phyloP scores from a whole-genome alignment of 352 stramenopile genomes.

The Sclerospora graminicola region DNA sequence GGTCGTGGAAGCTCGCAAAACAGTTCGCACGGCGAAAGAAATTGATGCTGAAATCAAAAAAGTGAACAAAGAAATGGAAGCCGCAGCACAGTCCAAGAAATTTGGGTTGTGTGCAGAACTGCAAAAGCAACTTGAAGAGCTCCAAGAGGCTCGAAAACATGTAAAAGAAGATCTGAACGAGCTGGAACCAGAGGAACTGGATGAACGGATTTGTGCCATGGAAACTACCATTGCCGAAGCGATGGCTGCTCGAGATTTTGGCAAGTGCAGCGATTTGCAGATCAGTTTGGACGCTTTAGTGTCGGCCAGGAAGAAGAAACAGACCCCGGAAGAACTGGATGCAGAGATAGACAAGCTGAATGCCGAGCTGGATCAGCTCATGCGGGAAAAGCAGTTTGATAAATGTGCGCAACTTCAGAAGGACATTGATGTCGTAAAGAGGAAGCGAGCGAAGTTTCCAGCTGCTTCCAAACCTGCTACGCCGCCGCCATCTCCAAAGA shows the following conservation, averaged over 20 bases:
- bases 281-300: constrained; percentile 58
- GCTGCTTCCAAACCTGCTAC: constrained; percentile 20
- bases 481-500: constrained; percentile 22
- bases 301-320: constrained; percentile 72
- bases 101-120: constrained; percentile 73
- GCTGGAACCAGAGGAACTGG: constrained; percentile 70
- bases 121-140: constrained; percentile 68
- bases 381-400: constrained; percentile 80
- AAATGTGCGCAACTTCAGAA: constrained; percentile 82
- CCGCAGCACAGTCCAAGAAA: constrained; percentile 60
- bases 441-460: constrained; percentile 49
- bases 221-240: constrained; percentile 59
- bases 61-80: constrained; percentile 71
- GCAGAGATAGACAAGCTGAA: constrained; percentile 69
- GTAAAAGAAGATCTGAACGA: constrained; percentile 83
- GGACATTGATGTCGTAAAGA: constrained; percentile 75
- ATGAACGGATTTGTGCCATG: constrained; percentile 64
- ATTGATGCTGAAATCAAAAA: constrained; percentile 72
- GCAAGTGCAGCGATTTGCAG: constrained; percentile 65
- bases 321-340: constrained; percentile 78
- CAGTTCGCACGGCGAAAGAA: constrained; percentile 81
- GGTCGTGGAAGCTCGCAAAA: constrained; percentile 70
- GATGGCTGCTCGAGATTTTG: constrained; percentile 73
- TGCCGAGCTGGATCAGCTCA: constrained; percentile 41
- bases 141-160: constrained; percentile 62